A percentile compares a stretch with the other conserved stretches of the same genome.
Evolutionary conservation across 1,139 yeast genomes (phyloP).

Genomic region (Entelexis paramagnoliae): DNA sequence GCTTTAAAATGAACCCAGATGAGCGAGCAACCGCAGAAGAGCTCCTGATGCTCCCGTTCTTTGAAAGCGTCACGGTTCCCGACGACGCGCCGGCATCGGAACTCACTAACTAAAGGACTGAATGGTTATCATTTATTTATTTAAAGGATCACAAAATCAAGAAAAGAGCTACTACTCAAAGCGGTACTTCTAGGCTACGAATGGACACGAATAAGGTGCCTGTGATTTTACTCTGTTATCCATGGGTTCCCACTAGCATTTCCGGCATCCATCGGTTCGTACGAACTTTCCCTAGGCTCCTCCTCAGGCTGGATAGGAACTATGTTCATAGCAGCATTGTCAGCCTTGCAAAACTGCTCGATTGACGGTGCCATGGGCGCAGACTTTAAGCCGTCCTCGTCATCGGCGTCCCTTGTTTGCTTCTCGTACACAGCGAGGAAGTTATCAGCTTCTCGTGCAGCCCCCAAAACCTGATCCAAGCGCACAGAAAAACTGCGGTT

Average conservation of each 20-base stretch:
- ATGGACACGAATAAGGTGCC: too few relatives aligned
- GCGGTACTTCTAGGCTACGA: too few relatives aligned
- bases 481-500: neutral
- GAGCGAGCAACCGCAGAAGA: slow-evolving; percentile 51
- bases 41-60: slow-evolving; percentile 49
- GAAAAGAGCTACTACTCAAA: neutral
- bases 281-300: neutral
- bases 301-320: neutral
- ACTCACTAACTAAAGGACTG: neutral
- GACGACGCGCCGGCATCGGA: neutral
- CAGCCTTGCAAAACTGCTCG: neutral
- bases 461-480: neutral
- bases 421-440: slow-evolving; percentile 13
- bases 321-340: neutral
- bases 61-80: slow-evolving; percentile 1
- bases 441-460: neutral
- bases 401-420: neutral
- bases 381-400: neutral
- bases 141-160: neutral
- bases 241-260: neutral
- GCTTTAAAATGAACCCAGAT: slow-evolving; percentile 53
- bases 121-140: neutral
- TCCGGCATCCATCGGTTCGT: neutral
- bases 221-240: neutral
- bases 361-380: slow-evolving; percentile 10